Base-by-base conservation (phyloP, 140 eudicot species). In the Cichorium intybus region DNA sequence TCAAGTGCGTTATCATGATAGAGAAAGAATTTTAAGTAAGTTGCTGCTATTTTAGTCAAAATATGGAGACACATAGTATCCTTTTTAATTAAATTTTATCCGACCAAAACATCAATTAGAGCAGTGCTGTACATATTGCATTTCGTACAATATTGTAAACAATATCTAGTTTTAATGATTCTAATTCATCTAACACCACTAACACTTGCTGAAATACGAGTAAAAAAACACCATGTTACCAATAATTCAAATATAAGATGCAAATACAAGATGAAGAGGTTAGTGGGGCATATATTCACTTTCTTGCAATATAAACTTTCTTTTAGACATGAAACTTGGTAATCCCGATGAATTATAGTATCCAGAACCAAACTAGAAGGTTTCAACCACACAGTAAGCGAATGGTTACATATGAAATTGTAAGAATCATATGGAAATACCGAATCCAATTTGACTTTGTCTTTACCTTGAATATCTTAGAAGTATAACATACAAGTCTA, bases 261-360 rank as follows among this genome's bases (percentile, higher is more conserved):
- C 64, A 68, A 29, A 56, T 49, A 47, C 53, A 49, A 2, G 17
- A 22, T n/a, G 24, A 64, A 10, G 54, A 26, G 35, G 66, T 41
- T 28, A 26, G 59, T 35, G 48, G 41, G 57, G 46, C 37, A 48
- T 53, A 66, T 14, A 43, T 41, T 65, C 65, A 91, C 97, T 96
- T 87, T 88, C 69, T 46, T 93, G 81, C 77, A 73, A 64, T 29
- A 73, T 12, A 72, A 49, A 53, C 85, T 80, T 73, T 93, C 99
- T 73, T 74, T 85, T 26, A 73, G 49, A 66, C 80, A 69, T 52
- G 71, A 78, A 64, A 67, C 72, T 59, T 64, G 87, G 81, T 85
- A 93, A 87, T 93, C 99, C 50, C 93, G 87, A 80, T 93, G 99
- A 69, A 58, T 91, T 69, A 93, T 93, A 24, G 99, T 93, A 77